These are phyloP conservation scores for Clonostachys rhizophaga DNA, from an alignment of 2,329 filamentous ascomycete genomes.

Conservation along the genomic window DNA sequence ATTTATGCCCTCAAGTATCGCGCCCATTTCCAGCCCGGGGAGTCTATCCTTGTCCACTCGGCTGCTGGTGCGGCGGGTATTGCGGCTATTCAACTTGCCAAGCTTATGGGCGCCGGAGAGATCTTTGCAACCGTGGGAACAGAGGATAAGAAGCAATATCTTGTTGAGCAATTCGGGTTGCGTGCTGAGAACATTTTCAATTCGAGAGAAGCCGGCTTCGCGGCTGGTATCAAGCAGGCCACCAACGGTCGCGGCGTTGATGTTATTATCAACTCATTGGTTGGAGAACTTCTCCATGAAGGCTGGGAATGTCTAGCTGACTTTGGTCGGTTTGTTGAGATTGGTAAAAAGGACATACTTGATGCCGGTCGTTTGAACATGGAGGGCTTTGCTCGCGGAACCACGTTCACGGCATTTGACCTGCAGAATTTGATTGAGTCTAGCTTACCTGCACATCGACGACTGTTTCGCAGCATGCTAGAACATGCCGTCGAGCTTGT, in stretches of 20 bases:
- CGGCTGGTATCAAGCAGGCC: slow-evolving; percentile 8
- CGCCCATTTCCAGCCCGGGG: background rate
- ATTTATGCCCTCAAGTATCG: background rate
- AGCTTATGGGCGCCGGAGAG: slow-evolving; percentile 15
- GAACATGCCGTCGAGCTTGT: slow-evolving; percentile 6
- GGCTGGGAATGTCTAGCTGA: slow-evolving; percentile 23
- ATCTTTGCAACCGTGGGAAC: slow-evolving; percentile 24
- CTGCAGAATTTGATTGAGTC: background rate
- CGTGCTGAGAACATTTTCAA: slow-evolving; percentile 15
- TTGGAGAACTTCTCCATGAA: slow-evolving; percentile 17
- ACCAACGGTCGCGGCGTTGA: slow-evolving; percentile 21
- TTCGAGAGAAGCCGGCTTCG: slow-evolving; percentile 14
- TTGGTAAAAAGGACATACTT: slow-evolving; percentile 18
- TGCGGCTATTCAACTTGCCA: slow-evolving; percentile 27
- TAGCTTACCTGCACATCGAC: background rate
- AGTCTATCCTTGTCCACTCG: slow-evolving; percentile 22
- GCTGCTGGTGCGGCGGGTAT: slow-evolving; percentile 26
- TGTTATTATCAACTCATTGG: slow-evolving; percentile 20
- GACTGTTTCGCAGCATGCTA: background rate
- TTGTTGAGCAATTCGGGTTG: slow-evolving; percentile 13
- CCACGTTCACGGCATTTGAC: slow-evolving; percentile 8
- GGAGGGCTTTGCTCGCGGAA: slow-evolving; percentile 21
- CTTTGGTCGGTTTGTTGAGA: slow-evolving; percentile 21
- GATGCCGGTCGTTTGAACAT: slow-evolving; percentile 24
- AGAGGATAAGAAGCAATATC: slow-evolving; percentile 18